phyloP scores from a whole-genome alignment of 73 alveolate species.

The Halteria grandinella region DNA sequence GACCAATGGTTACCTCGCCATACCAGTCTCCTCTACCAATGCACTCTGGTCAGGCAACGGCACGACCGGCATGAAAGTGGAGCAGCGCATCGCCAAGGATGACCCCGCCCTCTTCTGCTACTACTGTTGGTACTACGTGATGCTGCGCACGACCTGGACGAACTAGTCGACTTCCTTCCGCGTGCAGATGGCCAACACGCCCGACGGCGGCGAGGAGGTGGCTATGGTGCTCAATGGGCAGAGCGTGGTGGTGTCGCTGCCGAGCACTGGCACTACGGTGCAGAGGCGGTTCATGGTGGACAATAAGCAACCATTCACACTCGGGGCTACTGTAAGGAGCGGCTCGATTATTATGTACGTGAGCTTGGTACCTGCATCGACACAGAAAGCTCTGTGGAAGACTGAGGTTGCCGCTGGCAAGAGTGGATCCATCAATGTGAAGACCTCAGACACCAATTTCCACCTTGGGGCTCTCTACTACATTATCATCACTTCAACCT shows the following conservation, averaged over 20 bases:
- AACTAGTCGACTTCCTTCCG: constrained; percentile 1
- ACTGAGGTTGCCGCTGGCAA: constrained; percentile 12
- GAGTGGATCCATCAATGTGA: not conserved
- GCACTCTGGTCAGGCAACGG: constrained; percentile 25
- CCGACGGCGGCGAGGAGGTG: constrained; percentile 45
- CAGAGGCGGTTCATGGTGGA: constrained; percentile 37
- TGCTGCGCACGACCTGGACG: constrained; percentile 15
- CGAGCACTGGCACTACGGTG: constrained; percentile 38
- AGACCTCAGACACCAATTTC: constrained; percentile 35
- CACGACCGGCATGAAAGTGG: too few species aligned
- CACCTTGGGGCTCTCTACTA: constrained; percentile 44
- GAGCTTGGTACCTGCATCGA: constrained; percentile 33
- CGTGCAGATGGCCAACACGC: constrained; percentile 8
- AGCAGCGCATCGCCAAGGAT: too few species aligned
- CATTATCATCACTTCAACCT: constrained; percentile 2
- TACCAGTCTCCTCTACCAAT: constrained; percentile 14
- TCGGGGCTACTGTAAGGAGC: constrained; percentile 4
- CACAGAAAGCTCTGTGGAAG: not conserved
- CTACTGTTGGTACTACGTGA: constrained; percentile 39
- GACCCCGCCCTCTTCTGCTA: constrained; percentile 21
- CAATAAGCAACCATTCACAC: constrained; percentile 11
- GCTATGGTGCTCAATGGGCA: not conserved
- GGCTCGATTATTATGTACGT: constrained; percentile 28
- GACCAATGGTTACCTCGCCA: constrained; percentile 27
- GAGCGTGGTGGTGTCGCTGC: not conserved